Conservation (phyloP, 31 red algal genomes). For the Odonthalia washingtoniensis region DNA sequence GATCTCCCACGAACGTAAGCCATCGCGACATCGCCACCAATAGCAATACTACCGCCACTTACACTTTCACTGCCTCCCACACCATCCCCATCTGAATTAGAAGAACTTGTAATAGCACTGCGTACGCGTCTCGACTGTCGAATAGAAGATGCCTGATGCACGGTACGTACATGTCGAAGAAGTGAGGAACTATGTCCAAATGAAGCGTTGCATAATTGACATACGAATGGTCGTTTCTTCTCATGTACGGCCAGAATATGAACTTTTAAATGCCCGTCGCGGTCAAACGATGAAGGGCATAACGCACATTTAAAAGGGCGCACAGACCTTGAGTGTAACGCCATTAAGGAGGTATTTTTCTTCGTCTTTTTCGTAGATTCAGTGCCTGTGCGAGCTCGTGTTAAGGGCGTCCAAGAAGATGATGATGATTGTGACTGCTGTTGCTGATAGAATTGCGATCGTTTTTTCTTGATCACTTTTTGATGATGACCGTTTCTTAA, state of each 20-base stretch:
- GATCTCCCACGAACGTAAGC: constrained; percentile 10
- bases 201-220: constrained; percentile 78
- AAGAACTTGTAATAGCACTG: too few relatives aligned
- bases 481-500: too few relatives aligned
- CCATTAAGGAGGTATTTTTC: too few relatives aligned
- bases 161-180: constrained; percentile 70
- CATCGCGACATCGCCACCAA: constrained; percentile 24
- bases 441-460: too few relatives aligned
- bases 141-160: constrained; percentile 74
- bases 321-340: constrained; percentile 36
- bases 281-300: constrained; percentile 81
- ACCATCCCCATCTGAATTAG: too few relatives aligned
- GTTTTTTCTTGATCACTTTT: too few relatives aligned
- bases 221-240: constrained; percentile 85
- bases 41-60: constrained; percentile 19
- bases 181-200: constrained; percentile 87
- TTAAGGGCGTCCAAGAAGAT: too few relatives aligned
- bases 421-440: too few relatives aligned
- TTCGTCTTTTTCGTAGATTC: too few relatives aligned
- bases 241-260: constrained; percentile 85
- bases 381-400: too few relatives aligned
- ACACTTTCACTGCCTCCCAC: constrained; percentile 44
- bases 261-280: constrained; percentile 76
- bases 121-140: too few relatives aligned
- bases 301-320: constrained; percentile 72